phyloP scores from a whole-genome alignment of 306 rosid genomes.

The Mimosa bimucronata region DNA sequence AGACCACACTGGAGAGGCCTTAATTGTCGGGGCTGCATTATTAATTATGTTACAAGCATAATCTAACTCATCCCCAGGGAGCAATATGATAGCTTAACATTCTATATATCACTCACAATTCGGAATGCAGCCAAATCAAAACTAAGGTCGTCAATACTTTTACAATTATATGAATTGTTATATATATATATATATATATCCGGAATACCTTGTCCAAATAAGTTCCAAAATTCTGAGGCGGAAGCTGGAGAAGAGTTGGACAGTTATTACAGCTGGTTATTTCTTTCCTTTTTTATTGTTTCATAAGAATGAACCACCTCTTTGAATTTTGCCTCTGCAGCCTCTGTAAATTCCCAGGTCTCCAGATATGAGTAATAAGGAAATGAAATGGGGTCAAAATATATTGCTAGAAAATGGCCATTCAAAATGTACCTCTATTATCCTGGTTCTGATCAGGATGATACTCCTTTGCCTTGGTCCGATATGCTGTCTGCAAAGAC shows the following conservation, averaged over 20 bases:
- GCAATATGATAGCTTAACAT: slow-evolving; percentile 12
- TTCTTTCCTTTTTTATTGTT: slow-evolving; percentile 86
- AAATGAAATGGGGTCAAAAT: slow-evolving; percentile 23
- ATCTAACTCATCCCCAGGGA: slow-evolving; percentile 8
- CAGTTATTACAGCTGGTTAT: slow-evolving; percentile 36
- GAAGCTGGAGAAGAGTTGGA: slow-evolving; percentile 14
- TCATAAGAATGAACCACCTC: slow-evolving; percentile 91
- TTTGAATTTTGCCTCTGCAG: slow-evolving; percentile 93
- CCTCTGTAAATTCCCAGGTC: slow-evolving; percentile 59
- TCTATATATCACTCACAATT: slow-evolving; percentile 27
- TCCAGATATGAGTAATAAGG: slow-evolving; percentile 24
- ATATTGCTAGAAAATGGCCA: slow-evolving; percentile 20
- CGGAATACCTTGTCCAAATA: slow-evolving; percentile 40
- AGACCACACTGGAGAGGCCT: slow-evolving; percentile 25
- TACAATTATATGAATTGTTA: slow-evolving; percentile 24
- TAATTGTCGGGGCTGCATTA: slow-evolving; percentile 26
- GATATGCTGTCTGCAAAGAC: slow-evolving; percentile 78
- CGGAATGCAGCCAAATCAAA: slow-evolving; percentile 35
- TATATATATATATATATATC: no score
- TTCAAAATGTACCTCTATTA: slow-evolving; percentile 64
- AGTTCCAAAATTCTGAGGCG: slow-evolving; percentile 16
- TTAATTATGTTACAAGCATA: slow-evolving; percentile 29
- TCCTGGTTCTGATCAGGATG: slow-evolving; percentile 98
- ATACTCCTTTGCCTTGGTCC: slow-evolving; percentile 83
- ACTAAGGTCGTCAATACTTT: slow-evolving; percentile 35